A percentile compares a stretch with the other conserved stretches of the same genome.
Evolutionary conservation across 768 basidiomycete genomes (phyloP).

Genomic region (Amanita jacksonii): DNA sequence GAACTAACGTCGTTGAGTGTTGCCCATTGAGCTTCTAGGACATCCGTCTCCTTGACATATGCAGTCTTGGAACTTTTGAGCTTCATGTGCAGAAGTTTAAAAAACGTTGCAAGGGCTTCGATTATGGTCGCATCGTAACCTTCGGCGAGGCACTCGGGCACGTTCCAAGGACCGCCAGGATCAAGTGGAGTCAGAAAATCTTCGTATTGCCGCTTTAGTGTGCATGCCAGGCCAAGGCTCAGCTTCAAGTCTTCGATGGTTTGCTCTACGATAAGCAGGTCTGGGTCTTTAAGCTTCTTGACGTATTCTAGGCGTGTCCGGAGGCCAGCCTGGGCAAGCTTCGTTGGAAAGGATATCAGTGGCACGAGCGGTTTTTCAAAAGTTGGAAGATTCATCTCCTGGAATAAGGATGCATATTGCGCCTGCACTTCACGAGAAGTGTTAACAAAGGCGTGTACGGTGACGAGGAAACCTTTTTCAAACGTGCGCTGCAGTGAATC

Average conservation of each 20-base stretch:
- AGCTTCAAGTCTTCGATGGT: conserved; percentile 90
- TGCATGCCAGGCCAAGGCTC: conserved; percentile 84
- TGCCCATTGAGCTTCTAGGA: conserved; percentile 94
- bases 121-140: conserved; percentile 88
- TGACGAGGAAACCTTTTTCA: conserved; percentile 80
- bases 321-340: conserved; percentile 85
- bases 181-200: conserved; percentile 78
- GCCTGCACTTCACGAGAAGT: conserved; percentile 84
- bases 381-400: conserved; percentile 83
- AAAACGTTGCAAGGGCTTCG: conserved; percentile 82
- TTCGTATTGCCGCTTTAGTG: conserved; percentile 91
- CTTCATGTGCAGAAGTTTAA: conserved; percentile 92
- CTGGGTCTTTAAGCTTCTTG: conserved; percentile 79
- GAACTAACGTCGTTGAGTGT: conserved; percentile 90
- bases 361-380: conserved; percentile 86
- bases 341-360: conserved; percentile 93
- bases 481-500: conserved; percentile 94
- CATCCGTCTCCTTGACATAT: conserved; percentile 96
- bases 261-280: conserved; percentile 86
- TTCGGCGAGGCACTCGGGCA: conserved; percentile 81
- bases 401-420: conserved; percentile 63
- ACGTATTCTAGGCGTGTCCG: conserved; percentile 86
- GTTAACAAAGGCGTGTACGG: conserved; percentile 79
- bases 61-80: conserved; percentile 88
- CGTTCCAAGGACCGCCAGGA: conserved; percentile 76